Percentiles rank a stretch among this genome's conserved stretches.
Evolutionary conservation across 352 stramenopile genomes (phyloP).

Genomic region (Phytophthora chlamydospora): DNA sequence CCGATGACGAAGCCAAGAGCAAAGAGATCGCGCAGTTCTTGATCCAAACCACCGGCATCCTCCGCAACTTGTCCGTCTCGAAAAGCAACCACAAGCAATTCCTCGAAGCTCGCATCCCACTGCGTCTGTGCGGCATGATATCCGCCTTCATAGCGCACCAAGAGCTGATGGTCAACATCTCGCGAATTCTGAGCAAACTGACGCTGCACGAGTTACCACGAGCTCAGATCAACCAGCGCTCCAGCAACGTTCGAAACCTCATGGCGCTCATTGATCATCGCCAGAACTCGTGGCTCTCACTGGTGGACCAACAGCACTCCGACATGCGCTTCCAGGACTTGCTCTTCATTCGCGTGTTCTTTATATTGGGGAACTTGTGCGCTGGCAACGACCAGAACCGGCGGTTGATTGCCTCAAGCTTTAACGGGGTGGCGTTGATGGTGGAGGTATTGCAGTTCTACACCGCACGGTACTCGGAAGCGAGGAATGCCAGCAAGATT

Average conservation of each 20-base stretch:
- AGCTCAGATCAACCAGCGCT: conserved; percentile 66
- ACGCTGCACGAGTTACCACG: conserved; percentile 76
- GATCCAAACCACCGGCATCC: conserved; percentile 66
- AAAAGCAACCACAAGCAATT: conserved; percentile 80
- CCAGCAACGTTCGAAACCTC: conserved; percentile 48
- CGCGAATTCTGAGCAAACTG: conserved; percentile 82
- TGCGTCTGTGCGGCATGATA: conserved; percentile 56
- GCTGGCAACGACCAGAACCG: conserved; percentile 85
- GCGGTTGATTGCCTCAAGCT: conserved; percentile 40
- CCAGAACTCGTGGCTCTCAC: conserved; percentile 45
- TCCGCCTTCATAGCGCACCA: conserved; percentile 53
- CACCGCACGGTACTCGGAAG: conserved; percentile 37
- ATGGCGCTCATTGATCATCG: conserved; percentile 51
- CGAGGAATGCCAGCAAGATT: background rate
- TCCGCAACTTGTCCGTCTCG: conserved; percentile 70
- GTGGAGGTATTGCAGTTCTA: conserved; percentile 58
- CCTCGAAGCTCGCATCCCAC: conserved; percentile 51
- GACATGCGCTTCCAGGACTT: conserved; percentile 56
- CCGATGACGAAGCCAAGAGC: conserved; percentile 9
- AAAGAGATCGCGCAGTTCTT: conserved; percentile 79
- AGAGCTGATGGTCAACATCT: conserved; percentile 82
- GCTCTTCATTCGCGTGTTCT: conserved; percentile 79
- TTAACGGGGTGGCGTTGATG: conserved; percentile 41
- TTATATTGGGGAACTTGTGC: conserved; percentile 88
- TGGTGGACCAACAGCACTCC: conserved; percentile 38